Evolutionary conservation across 1,284 basidiomycete species (phyloP).

Genomic region (Malassezia caprae): DNA sequence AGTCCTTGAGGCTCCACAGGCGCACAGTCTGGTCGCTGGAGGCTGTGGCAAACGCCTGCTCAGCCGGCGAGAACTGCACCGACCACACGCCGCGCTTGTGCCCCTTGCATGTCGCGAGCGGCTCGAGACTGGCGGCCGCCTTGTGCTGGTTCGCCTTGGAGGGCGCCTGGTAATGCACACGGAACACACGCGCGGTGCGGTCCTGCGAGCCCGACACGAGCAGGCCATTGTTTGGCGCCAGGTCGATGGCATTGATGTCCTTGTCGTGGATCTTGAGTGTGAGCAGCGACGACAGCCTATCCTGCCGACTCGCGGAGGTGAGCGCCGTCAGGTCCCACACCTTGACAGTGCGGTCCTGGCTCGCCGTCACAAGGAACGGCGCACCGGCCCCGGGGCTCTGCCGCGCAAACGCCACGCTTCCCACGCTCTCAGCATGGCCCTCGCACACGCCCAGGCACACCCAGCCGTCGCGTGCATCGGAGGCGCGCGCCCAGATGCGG

Average conservation of each 20-base stretch:
- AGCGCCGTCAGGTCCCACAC: slow-evolving; percentile 68
- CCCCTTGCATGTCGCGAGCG: slow-evolving; percentile 81
- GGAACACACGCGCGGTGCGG: slow-evolving; percentile 80
- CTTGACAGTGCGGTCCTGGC: slow-evolving; percentile 93
- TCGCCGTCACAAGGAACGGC: slow-evolving; percentile 65
- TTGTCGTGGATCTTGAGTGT: slow-evolving; percentile 93
- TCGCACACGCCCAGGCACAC: slow-evolving; percentile 75
- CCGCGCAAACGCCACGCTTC: slow-evolving; percentile 64
- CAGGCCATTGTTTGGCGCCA: slow-evolving; percentile 78
- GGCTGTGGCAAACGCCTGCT: slow-evolving; percentile 78
- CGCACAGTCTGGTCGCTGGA: slow-evolving; percentile 89
- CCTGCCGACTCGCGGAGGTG: slow-evolving; percentile 7
- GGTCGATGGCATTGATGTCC: slow-evolving; percentile 92
- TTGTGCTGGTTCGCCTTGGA: slow-evolving; percentile 32
- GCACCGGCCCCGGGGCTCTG: slow-evolving; percentile 18
- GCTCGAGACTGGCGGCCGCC: slow-evolving; percentile 25
- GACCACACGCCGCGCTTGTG: slow-evolving; percentile 96
- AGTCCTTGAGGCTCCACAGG: slow-evolving; percentile 72
- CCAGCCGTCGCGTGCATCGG: slow-evolving; percentile 54
- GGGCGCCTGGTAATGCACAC: slow-evolving; percentile 57
- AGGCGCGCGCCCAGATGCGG: slow-evolving; percentile 61
- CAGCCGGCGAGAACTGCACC: slow-evolving; percentile 72
- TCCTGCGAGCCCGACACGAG: slow-evolving; percentile 94
- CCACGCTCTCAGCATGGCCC: slow-evolving; percentile 88
- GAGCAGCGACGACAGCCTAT: slow-evolving; percentile 63